These are phyloP conservation scores for Quercus mongolica DNA, from an alignment of 306 rosid genomes.

Conservation along the genomic window DNA sequence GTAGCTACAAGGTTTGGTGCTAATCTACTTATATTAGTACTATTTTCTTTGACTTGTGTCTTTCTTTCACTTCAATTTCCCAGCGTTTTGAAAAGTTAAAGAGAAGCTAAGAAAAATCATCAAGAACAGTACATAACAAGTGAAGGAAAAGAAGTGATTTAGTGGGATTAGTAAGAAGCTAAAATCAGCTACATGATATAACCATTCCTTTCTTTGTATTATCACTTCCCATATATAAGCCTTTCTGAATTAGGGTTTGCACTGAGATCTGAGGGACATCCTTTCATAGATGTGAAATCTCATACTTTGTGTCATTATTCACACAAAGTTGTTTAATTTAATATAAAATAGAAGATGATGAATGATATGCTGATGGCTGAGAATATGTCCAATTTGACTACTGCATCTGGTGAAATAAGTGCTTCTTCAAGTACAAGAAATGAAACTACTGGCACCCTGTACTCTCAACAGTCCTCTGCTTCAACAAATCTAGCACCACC, in stretches of 20 bases:
- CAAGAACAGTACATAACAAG: too few species aligned
- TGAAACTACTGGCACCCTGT: slow-evolving; percentile 32
- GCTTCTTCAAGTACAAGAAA: slow-evolving; percentile 59
- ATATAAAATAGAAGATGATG: slow-evolving; percentile 31
- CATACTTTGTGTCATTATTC: slow-evolving; percentile 3
- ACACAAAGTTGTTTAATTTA: slow-evolving; percentile 10
- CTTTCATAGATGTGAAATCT: slow-evolving; percentile 20
- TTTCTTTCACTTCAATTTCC: neutral
- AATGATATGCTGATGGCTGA: slow-evolving; percentile 49
- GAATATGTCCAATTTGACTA: slow-evolving; percentile 70
- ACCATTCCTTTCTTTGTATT: neutral
- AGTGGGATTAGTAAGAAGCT: slow-evolving; percentile 11
- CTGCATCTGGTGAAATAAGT: slow-evolving; percentile 62
- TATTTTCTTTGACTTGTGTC: neutral
- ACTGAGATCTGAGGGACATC: slow-evolving; percentile 40
- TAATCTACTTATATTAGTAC: neutral
- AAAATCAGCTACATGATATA: slow-evolving; percentile 5
- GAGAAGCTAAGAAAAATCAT: slow-evolving; percentile 1
- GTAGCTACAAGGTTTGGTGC: neutral
- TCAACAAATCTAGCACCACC: slow-evolving; percentile 51
- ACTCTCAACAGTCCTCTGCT: slow-evolving; percentile 42
- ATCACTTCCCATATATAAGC: neutral
- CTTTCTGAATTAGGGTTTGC: slow-evolving; percentile 24
- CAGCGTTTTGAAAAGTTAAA: slow-evolving; percentile 13
- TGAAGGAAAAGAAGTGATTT: neutral